Percentiles rank a stretch among this genome's conserved stretches.
Conservation (phyloP, 495 filamentous ascomycete genomes). For the Hyaloscypha finlandica region DNA sequence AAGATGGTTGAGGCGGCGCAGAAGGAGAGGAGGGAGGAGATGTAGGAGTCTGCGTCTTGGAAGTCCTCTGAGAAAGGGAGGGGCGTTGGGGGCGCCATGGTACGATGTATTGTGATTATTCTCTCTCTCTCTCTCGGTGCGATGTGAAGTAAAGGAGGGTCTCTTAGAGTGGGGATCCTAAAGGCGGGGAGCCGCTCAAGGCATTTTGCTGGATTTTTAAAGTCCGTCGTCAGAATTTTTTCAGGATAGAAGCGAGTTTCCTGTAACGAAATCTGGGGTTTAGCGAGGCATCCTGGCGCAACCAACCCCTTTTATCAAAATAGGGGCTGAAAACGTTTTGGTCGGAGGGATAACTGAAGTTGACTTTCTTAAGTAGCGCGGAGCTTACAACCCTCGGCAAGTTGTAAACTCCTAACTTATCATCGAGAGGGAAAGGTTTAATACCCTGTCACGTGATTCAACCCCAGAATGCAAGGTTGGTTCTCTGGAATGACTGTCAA, state of each 20-base stretch:
- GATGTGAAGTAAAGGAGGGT: constrained; percentile 63
- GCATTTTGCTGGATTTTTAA: not conserved
- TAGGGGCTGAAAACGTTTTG: not conserved
- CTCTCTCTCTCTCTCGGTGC: constrained; percentile 37
- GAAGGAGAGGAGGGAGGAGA: constrained; percentile 77
- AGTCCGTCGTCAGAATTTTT: not conserved
- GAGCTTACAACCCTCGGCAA: too few relatives aligned
- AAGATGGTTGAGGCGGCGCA: constrained; percentile 74
- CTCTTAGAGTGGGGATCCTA: constrained; percentile 42
- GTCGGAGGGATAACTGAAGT: too few relatives aligned
- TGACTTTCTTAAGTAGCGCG: too few relatives aligned
- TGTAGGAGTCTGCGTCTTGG: constrained; percentile 65
- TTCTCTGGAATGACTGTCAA: too few relatives aligned
- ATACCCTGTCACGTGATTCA: too few relatives aligned
- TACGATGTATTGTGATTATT: constrained; percentile 63
- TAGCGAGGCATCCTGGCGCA: not conserved
- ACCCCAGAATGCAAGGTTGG: too few relatives aligned
- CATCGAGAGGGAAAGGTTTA: too few relatives aligned
- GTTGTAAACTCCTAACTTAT: too few relatives aligned
- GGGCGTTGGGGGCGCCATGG: constrained; percentile 50
- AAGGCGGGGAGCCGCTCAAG: not conserved
- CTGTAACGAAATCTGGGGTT: not conserved
- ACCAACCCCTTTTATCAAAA: not conserved
- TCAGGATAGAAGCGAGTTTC: not conserved
- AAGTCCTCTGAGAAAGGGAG: constrained; percentile 63